Conservation (phyloP, 176 grass and related monocot genomes). For the Musa schizocarpa region DNA sequence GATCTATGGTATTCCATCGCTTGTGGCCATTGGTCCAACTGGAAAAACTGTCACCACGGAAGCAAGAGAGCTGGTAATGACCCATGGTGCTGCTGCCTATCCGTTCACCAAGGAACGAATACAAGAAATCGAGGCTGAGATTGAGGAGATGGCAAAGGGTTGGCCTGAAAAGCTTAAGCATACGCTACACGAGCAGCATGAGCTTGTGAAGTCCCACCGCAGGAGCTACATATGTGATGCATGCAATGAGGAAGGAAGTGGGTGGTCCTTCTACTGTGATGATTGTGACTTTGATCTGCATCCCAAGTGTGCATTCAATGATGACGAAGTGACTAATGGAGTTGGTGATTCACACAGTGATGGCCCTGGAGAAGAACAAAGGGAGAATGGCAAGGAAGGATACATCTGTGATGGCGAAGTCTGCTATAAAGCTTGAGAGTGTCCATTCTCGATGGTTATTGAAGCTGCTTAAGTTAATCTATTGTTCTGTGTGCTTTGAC, state of each 20-base stretch:
- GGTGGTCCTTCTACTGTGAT: conserved; percentile 36
- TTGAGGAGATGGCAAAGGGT: conserved; percentile 41
- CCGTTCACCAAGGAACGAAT: conserved; percentile 63
- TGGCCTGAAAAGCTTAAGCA: conserved; percentile 75
- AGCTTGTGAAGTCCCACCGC: conserved; percentile 44
- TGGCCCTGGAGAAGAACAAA: neutral
- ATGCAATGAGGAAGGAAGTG: neutral
- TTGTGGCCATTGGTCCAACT: conserved; percentile 58
- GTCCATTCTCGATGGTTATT: too few relatives aligned
- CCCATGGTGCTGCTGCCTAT: conserved; percentile 58
- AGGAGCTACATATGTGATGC: conserved; percentile 25
- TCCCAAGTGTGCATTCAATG: conserved; percentile 42
- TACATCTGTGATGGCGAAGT: conserved; percentile 46
- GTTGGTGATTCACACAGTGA: neutral
- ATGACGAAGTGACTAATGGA: neutral
- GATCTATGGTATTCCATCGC: conserved; percentile 43
- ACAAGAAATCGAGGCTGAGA: conserved; percentile 38
- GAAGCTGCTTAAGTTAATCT: too few relatives aligned
- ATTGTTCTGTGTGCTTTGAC: too few relatives aligned
- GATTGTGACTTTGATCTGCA: conserved; percentile 19
- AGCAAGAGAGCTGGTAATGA: conserved; percentile 27
- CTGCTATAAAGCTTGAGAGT: conserved; percentile 26
- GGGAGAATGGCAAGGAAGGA: conserved; percentile 24
- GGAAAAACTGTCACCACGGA: conserved; percentile 49
- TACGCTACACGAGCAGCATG: conserved; percentile 51